A percentile compares a stretch with the other conserved stretches of the same genome.
phyloP scores from a whole-genome alignment of 2,329 filamentous ascomycete species.

The Claviceps arundinis region DNA sequence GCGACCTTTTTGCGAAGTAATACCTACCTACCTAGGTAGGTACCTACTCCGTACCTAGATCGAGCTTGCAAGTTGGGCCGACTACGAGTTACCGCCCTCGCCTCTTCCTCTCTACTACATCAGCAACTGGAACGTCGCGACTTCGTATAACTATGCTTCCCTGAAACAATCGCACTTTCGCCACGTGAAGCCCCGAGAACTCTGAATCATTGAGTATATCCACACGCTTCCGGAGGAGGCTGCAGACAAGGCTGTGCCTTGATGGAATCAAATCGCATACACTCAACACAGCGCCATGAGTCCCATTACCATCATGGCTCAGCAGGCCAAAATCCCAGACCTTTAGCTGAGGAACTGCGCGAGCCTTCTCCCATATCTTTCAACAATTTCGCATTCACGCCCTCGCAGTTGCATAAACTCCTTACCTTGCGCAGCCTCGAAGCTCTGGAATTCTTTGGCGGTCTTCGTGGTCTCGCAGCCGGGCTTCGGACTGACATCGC shows the following conservation, averaged over 20 bases:
- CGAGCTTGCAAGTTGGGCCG: not conserved
- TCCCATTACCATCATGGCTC: constrained; percentile 4
- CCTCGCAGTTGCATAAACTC: constrained; percentile 39
- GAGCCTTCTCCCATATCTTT: constrained; percentile 14
- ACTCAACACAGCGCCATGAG: constrained; percentile 2
- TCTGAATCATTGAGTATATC: not conserved
- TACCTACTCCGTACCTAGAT: no score
- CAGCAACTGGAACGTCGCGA: not conserved
- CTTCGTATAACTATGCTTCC: not conserved
- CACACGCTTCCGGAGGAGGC: not conserved
- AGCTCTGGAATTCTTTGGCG: constrained; percentile 38
- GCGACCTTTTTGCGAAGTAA: not conserved
- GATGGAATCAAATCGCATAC: constrained; percentile 5
- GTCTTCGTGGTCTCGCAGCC: constrained; percentile 35
- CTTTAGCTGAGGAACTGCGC: constrained; percentile 12
- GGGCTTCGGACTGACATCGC: constrained; percentile 36
- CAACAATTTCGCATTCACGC: constrained; percentile 40
- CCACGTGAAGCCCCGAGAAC: not conserved
- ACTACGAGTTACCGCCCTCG: not conserved
- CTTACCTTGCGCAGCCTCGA: constrained; percentile 34
- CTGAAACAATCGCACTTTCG: not conserved
- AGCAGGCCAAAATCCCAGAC: constrained; percentile 6
- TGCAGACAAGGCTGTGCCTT: not conserved
- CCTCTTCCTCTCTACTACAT: not conserved
- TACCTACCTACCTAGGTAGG: no score